Evolutionary conservation across 805 yeast genomes (phyloP), one percentile per base, ranked within the genome.

Genomic region (Pichia membranifaciens): DNA sequence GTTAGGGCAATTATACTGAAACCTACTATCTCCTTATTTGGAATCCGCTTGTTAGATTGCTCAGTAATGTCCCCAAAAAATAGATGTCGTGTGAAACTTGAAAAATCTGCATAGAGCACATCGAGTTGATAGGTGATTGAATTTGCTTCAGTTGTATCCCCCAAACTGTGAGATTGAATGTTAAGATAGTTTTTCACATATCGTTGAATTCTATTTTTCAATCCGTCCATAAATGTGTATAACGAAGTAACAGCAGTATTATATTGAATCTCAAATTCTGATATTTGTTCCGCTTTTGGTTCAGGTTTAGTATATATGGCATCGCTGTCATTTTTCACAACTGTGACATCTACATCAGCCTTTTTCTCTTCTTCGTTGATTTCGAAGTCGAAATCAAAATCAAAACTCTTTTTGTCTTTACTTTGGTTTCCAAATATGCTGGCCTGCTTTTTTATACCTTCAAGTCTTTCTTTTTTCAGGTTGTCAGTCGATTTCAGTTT

Each of bases 1-100:
- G 87, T 66, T 12, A 84, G 60, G 2, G 85, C 72, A 43, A 83
- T 74, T 17, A 83, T 77, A 0, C 87, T 76, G 58, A 82, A 80
- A 5, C 86, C 86, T 47, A 74, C 69, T 44, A 72, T 68, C 5
- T 68, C 76, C 0, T 87, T 80, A 44, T 81, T 73, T n/a, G 80
- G 72, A 2, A 82, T 71, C 33, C 87, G 65, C 20, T 76, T 72
- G 50, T 79, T 79, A 0, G 87, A 76, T 53, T 82, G 87, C 55
- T 78, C 66, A 28, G 45, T 39, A 15, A 52, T 41, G 15, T 25
- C 42, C 20, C 54, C 54, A 44, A 42, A 43, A n/a, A 49, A 16
- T 16, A 51, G 36, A 29, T 23, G 23, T 13, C 33, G 35, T 3
- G 23, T 4, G 22, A 48, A 32, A 8, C 25, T 23, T 12, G 20